These are phyloP conservation scores for Peronospora belbahrii DNA, from an alignment of 352 stramenopile genomes.

Conservation along the genomic window DNA sequence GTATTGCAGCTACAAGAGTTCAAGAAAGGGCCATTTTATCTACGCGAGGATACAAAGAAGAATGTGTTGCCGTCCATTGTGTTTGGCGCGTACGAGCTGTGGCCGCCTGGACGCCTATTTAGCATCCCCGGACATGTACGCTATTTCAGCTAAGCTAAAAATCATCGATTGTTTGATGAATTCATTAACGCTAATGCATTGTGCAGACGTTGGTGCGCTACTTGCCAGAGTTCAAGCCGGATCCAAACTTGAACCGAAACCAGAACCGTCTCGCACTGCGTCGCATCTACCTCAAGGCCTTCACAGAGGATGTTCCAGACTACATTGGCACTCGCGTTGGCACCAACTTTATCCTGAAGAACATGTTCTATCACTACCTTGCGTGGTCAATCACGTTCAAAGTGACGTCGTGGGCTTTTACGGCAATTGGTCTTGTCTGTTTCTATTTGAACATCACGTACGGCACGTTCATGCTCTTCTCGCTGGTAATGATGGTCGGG, in stretches of 20 bases:
- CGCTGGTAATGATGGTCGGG: conserved; percentile 36
- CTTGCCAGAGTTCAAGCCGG: conserved; percentile 57
- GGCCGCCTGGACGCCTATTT: conserved; percentile 66
- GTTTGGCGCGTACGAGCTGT: conserved; percentile 77
- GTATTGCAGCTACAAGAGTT: conserved; percentile 68
- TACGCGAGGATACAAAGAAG: conserved; percentile 78
- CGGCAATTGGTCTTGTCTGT: conserved; percentile 34
- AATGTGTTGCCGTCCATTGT: conserved; percentile 70
- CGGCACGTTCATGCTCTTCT: conserved; percentile 53
- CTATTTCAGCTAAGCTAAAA: background rate
- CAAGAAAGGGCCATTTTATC: conserved; percentile 84
- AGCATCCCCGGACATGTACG: conserved; percentile 59
- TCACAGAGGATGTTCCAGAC: conserved; percentile 61
- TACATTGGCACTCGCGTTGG: conserved; percentile 46
- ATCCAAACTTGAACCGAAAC: conserved; percentile 68
- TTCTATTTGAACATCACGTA: conserved; percentile 48
- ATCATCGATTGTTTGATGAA: conserved; percentile 29
- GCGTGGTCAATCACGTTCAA: conserved; percentile 71
- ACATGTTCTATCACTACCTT: conserved; percentile 55
- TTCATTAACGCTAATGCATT: background rate
- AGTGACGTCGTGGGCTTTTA: conserved; percentile 38
- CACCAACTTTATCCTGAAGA: conserved; percentile 49
- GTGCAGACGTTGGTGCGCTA: conserved; percentile 63
- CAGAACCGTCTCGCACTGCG: conserved; percentile 74
- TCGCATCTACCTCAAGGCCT: conserved; percentile 70